These are phyloP conservation scores for Aspergillus carlsbadensis DNA, from an alignment of 495 filamentous ascomycete genomes.

Conservation along the genomic window DNA sequence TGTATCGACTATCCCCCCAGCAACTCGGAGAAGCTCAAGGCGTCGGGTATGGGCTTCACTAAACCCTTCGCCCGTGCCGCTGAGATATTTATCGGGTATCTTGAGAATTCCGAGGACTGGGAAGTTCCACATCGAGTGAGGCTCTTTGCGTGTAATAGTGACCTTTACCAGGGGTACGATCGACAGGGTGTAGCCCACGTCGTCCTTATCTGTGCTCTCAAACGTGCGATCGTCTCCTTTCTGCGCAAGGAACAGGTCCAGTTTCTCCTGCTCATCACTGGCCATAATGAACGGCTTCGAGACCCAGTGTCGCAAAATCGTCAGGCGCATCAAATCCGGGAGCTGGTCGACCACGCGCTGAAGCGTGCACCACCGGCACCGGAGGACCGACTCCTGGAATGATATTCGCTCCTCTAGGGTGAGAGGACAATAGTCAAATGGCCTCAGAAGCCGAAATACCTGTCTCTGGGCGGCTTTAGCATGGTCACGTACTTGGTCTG, in stretches of 20 bases:
- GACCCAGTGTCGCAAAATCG: constrained; percentile 35
- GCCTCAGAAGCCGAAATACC: constrained; percentile 31
- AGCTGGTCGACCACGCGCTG: constrained; percentile 30
- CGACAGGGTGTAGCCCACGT: constrained; percentile 21
- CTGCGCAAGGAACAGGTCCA: constrained; percentile 26
- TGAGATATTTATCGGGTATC: constrained; percentile 28
- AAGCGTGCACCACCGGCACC: constrained; percentile 40
- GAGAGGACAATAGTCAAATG: constrained; percentile 33
- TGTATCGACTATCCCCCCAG: constrained; percentile 22
- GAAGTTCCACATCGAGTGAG: constrained; percentile 2
- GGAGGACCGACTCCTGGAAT: constrained; percentile 35
- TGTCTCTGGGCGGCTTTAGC: background rate
- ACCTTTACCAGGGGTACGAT: constrained; percentile 24
- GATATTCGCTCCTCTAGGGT: constrained; percentile 17
- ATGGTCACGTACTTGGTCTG: background rate
- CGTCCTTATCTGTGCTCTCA: constrained; percentile 15
- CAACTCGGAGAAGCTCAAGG: constrained; percentile 39
- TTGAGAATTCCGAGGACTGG: constrained; percentile 21
- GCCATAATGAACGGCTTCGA: constrained; percentile 28
- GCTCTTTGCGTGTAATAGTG: constrained; percentile 16
- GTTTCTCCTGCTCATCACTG: constrained; percentile 10
- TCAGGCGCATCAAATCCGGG: constrained; percentile 34
- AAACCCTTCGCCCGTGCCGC: constrained; percentile 13
- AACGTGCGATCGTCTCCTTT: constrained; percentile 16
- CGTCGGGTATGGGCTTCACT: constrained; percentile 13